Percentiles rank a stretch among this genome's conserved stretches.
phyloP scores from a whole-genome alignment of 1,284 basidiomycete genomes.

The Leccinum subrobustum region DNA sequence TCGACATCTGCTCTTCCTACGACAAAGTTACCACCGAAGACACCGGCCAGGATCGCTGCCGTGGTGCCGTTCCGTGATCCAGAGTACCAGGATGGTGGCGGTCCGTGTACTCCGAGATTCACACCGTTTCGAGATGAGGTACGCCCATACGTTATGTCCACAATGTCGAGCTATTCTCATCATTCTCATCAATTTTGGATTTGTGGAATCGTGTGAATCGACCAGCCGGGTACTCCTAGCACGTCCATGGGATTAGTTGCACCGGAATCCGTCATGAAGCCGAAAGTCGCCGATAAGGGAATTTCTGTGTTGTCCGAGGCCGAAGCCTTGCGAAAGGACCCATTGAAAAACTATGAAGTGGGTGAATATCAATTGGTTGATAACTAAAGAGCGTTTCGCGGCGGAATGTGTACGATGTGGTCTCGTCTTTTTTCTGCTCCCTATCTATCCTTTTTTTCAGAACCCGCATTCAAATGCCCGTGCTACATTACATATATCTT shows the following conservation, averaged over 20 bases:
- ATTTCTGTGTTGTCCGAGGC: conserved; percentile 54
- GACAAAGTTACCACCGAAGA: conserved; percentile 31
- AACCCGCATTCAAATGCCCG: background rate
- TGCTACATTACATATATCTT: conserved; percentile 5
- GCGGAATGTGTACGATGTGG: background rate
- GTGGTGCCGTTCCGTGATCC: conserved; percentile 43
- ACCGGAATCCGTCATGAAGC: conserved; percentile 62
- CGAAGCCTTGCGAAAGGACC: conserved; percentile 72
- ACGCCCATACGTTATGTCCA: conserved; percentile 19
- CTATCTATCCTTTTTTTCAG: conserved; percentile 7
- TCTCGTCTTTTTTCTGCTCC: conserved; percentile 11
- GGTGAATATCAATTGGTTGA: conserved; percentile 22
- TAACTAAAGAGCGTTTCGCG: conserved; percentile 16
- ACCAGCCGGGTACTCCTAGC: conserved; percentile 29
- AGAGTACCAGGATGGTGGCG: conserved; percentile 19
- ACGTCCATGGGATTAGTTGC: conserved; percentile 24
- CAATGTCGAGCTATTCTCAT: conserved; percentile 10
- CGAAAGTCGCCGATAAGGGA: conserved; percentile 44
- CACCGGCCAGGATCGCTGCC: conserved; percentile 27
- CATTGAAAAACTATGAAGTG: conserved; percentile 67
- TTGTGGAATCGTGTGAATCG: conserved; percentile 12
- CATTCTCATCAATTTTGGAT: background rate
- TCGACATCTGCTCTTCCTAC: conserved; percentile 31
- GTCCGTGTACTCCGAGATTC: conserved; percentile 54
- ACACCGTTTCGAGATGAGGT: conserved; percentile 71